Evolutionary conservation across 208 protist genomes (phyloP).

Genomic region (Acanthamoeba culbertsoni): DNA sequence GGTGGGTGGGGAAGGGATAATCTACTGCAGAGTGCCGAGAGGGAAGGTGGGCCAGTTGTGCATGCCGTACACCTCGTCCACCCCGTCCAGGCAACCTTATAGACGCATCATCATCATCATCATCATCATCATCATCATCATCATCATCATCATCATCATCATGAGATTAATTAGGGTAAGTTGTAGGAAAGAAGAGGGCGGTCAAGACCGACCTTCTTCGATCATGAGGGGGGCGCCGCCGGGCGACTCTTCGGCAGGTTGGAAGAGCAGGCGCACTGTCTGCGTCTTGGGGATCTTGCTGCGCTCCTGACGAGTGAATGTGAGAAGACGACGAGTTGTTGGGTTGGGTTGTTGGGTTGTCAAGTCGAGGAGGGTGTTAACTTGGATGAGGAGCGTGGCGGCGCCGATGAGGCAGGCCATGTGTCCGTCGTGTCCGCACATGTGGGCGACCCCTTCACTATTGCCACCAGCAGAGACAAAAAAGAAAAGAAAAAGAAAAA

Average conservation of each 20-base stretch:
- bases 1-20: background rate
- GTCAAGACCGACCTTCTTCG: slow-evolving; percentile 48
- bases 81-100: slow-evolving; percentile 52
- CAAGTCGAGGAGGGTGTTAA: background rate
- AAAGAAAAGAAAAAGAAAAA: background rate
- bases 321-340: background rate
- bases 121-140: no score
- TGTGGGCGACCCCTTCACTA: slow-evolving; percentile 67
- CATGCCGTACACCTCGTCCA: slow-evolving; percentile 74
- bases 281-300: slow-evolving; percentile 45
- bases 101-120: no score
- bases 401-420: slow-evolving; percentile 68
- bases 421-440: slow-evolving; percentile 77
- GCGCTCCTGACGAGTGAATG: background rate
- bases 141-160: no score
- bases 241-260: slow-evolving; percentile 69
- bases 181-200: background rate
- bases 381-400: background rate
- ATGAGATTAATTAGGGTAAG: background rate
- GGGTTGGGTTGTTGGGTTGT: no score
- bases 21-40: slow-evolving; percentile 40
- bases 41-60: slow-evolving; percentile 69
- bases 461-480: background rate
- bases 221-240: slow-evolving; percentile 71
- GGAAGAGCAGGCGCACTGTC: slow-evolving; percentile 68